Base-by-base conservation (phyloP, 1,284 basidiomycete species). In the Neolentinus lepideus region DNA sequence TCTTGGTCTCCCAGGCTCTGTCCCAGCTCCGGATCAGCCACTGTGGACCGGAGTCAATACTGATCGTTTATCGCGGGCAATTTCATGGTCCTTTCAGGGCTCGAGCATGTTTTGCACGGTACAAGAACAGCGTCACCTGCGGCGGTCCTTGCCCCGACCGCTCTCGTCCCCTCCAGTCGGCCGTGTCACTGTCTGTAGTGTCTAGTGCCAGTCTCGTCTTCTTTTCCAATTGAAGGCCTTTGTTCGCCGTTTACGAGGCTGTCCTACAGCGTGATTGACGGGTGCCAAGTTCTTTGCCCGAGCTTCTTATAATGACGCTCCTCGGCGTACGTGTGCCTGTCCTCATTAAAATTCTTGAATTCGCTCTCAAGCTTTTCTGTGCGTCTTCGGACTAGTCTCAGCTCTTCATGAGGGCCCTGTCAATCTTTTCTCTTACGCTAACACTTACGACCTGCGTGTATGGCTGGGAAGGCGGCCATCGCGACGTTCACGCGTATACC, bases 381-480 rank as follows among this genome's bases (percentile, higher is more conserved):
- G 14, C 22, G 22, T 50, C 47, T 50, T 50, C 27, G 12, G 14
- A n/a, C 27, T 21, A 50, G 47, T 16, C 47, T 29, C 12, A 16
- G 24, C 22, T 50, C 47, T n/a, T 12, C 4, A 50, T 50, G 47
- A 50, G 47, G 47, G 22, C 47, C 4, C 47, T 50, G 24, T 25
- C 47, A 21, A 25, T 50, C 22, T 56, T 64, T 54, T 63, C 67
- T 55, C 56, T 62, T 48, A 54, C 64, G 57, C 62, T 61, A 57
- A 63, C 64, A 45, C 61, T 65, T 61, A 58, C 63, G 35, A 53
- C 59, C 48, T 59, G 55, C 55, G 64, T 63, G 9, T 52, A 54
- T 27, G 54, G 56, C 52, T 59, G 38, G 54, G 24, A 58, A 25
- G 45, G 56, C 48, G 60, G 60, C 51, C 60, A 63, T 52, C 59